Base-by-base conservation (phyloP, 2,329 filamentous ascomycete genomes). In the Thermomyces lanuginosus region DNA sequence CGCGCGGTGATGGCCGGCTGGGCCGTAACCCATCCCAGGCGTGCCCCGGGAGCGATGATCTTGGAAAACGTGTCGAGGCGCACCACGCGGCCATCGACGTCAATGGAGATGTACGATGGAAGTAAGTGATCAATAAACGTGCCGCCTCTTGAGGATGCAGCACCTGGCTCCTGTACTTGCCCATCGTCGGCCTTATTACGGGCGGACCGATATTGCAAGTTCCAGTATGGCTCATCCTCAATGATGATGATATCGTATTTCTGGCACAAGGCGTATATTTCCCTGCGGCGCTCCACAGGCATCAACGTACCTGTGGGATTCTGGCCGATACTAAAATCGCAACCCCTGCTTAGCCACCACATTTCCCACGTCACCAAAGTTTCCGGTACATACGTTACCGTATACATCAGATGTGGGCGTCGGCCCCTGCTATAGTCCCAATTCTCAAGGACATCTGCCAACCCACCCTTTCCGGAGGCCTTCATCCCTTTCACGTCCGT, bases 221-320 rank as follows among this genome's bases (percentile, higher is more conserved):
- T 86, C 80, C 82, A 93, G 58, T 93, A 93, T 4, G 86, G 86
- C 36, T 93, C 84, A 42, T 95, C 86, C 52, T 95, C 86, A 35
- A 91, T 58, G 37, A 93, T 92, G 43, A 93, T 69, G 36, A 93
- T 68, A 50, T 93, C 83, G 55, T 81, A 92, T 46, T 76, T 69
- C 48, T 72, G 72, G 54, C 79, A 89, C 8, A 93, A 49, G 10
- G 65, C 69, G 46, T 93, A 93, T 15, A 93, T 66, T 27, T 83
- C 72, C 41, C 69, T 76, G 29, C 80, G 69, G 21, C 86, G 72
- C 42, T 75, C 57, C 6, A 89, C 49, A 2, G 77, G 74, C 2
- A 91, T 61, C 2, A 79, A 72, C 16, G 76, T 73, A 16, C 78
- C 75, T 0, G 82, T 91, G 2, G 83, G 84, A 48, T 92, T 92